Evolutionary conservation across 2,329 filamentous ascomycete genomes (phyloP).

Genomic region (Aspergillus pseudotamarii): DNA sequence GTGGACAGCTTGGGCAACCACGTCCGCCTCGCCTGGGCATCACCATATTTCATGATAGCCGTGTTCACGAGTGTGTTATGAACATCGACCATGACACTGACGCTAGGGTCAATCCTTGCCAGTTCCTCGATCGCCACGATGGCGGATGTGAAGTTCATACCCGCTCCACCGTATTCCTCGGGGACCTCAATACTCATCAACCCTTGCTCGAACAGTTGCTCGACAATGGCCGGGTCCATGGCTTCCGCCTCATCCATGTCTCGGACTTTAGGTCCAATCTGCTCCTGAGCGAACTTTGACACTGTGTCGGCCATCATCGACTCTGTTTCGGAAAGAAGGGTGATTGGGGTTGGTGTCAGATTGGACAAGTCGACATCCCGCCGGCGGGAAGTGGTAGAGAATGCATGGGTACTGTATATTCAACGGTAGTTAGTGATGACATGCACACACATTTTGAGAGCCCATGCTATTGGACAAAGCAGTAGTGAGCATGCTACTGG

Average conservation of each 20-base stretch:
- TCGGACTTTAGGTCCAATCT: conserved; percentile 85
- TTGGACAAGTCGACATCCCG: conserved; percentile 68
- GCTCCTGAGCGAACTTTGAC: conserved; percentile 84
- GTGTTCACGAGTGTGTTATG: conserved; percentile 99
- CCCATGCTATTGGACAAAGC: neutral
- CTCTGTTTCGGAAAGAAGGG: conserved; percentile 89
- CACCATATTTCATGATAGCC: conserved; percentile 82
- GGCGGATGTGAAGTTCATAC: conserved; percentile 97
- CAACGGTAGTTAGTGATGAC: neutral
- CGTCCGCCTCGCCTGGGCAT: conserved; percentile 74
- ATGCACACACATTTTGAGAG: neutral
- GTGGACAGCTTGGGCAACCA: conserved; percentile 91
- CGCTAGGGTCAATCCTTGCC: conserved; percentile 88
- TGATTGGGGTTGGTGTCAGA: conserved; percentile 87
- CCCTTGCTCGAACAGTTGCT: conserved; percentile 95
- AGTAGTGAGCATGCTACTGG: neutral
- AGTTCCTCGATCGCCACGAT: conserved; percentile 98
- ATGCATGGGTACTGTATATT: conserved; percentile 49
- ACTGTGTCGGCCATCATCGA: conserved; percentile 86
- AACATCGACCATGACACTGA: conserved; percentile 93
- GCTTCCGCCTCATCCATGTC: conserved; percentile 97
- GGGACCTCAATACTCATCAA: conserved; percentile 98
- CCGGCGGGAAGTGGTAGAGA: conserved; percentile 63
- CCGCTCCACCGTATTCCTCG: conserved; percentile 92
- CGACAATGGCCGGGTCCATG: conserved; percentile 87